Conservation (phyloP, 2,329 filamentous ascomycete species). For the Penicillium crustosum region DNA sequence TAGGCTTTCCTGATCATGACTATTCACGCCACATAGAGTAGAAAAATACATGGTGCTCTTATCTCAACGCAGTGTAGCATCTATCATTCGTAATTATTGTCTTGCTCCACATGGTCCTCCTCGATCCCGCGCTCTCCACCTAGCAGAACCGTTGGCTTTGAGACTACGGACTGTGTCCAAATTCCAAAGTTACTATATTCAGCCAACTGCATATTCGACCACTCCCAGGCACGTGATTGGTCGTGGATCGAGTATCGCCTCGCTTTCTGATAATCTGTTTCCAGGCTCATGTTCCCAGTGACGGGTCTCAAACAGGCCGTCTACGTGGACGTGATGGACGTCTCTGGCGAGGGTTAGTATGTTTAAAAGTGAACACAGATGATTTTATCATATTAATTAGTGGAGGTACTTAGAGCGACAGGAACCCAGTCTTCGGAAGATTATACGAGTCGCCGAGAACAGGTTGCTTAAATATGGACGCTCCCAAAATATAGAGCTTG, state of each 20-base stretch:
- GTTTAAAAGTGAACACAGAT: not conserved
- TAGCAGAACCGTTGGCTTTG: not conserved
- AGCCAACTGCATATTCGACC: constrained; percentile 2
- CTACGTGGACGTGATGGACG: not conserved
- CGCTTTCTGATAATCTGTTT: not conserved
- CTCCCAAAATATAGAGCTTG: not conserved
- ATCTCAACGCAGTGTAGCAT: not conserved
- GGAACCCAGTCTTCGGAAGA: not conserved
- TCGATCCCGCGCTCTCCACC: no score
- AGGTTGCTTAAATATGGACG: constrained; percentile 5
- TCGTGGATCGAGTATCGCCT: not conserved
- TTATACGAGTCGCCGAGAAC: not conserved
- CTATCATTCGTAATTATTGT: not conserved
- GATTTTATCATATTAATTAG: not conserved
- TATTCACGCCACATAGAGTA: constrained; percentile 19
- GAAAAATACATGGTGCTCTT: constrained; percentile 8
- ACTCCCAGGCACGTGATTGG: not conserved
- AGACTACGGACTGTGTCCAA: not conserved
- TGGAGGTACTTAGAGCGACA: not conserved
- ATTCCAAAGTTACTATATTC: not conserved
- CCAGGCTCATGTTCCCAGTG: not conserved
- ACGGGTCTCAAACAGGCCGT: not conserved
- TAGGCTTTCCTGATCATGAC: constrained; percentile 13
- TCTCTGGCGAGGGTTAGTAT: not conserved
- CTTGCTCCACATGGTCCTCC: not conserved